A percentile compares a stretch with the other conserved stretches of the same genome.
These are phyloP conservation scores for Biscogniauxia mediterranea DNA, from an alignment of 2,329 filamentous ascomycete species.

Conservation along the genomic window DNA sequence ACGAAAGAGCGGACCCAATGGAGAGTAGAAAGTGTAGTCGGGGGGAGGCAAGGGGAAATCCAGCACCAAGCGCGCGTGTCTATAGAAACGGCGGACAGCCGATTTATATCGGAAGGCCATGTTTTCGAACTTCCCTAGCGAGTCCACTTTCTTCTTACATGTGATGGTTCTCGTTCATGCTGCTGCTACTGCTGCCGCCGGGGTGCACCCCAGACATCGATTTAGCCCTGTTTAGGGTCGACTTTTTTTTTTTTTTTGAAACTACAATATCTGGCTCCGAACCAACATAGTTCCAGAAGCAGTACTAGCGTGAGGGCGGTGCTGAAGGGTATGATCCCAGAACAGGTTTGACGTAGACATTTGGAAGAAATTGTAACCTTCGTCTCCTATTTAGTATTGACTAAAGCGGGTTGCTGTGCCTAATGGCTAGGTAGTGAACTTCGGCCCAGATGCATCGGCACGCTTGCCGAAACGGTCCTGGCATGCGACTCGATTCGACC, in stretches of 20 bases:
- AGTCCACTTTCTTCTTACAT: too few relatives aligned
- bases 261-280: not conserved
- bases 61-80: not conserved
- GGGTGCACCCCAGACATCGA: too few relatives aligned
- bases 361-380: not conserved
- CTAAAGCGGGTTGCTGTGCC: not conserved
- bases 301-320: not conserved
- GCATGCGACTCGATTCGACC: slow-evolving; percentile 1
- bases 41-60: not conserved
- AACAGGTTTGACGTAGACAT: not conserved
- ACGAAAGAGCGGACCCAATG: not conserved
- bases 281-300: not conserved
- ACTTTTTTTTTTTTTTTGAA: not conserved
- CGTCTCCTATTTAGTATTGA: not conserved
- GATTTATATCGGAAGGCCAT: not conserved
- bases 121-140: too few relatives aligned
- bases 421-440: not conserved
- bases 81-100: not conserved
- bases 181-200: too few relatives aligned
- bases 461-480: slow-evolving; percentile 2
- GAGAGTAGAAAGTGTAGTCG: not conserved
- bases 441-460: slow-evolving; percentile 5
- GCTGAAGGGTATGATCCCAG: not conserved
- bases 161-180: too few relatives aligned
- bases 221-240: not conserved